Evolutionary conservation across 768 basidiomycete genomes (phyloP), one percentile per base, ranked within the genome.

Genomic region (Boletales sp.): DNA sequence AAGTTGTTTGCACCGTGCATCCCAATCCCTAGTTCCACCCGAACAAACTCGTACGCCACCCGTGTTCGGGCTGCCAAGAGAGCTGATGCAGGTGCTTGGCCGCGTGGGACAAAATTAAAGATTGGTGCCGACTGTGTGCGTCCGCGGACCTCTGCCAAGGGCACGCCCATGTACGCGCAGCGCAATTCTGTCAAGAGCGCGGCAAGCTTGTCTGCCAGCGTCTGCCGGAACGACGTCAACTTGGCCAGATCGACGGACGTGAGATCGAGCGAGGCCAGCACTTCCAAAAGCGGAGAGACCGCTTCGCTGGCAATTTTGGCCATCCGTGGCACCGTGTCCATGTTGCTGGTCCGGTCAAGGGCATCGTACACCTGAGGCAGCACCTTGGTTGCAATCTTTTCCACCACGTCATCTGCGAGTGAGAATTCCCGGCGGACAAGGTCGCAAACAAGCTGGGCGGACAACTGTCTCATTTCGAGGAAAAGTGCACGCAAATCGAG

Each of bases 1-100:
- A 82, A 73, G 61, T 93, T 93, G 57, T 89, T 87, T 8, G 76
- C 72, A 14, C 90, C 90, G 54, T 90, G 82, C 87, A 90, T 92
- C 56, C 73, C 72, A 52, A 92, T 80, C n/a, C 87, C 87, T 27
- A 93, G 71, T 8, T 75, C 78, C 18, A 79, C 51, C 31, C 91
- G 76, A 6, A 94, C 79, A 54, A 83, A 94, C 63, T 87, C 83
- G 66, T 94, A 94, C 19, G 93, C 65, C 6, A 80, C 71, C 11
- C 81, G 76, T 4, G 89, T 90, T 15, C 67, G 59, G 0, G 67
- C 57, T 1, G 67, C 63, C 36, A 94, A 75, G 67, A 74, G 82
- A 10, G 60, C 59, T 53, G 82, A 80, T 2, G 91, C 90, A 1
- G 90, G 90, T 7, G 86, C 76, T 9, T 71, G 61, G 4, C 86